Evolutionary conservation across 2,329 filamentous ascomycete species (phyloP), one percentile per base, ranked within the genome.

Genomic region (Monosporascus sp.): DNA sequence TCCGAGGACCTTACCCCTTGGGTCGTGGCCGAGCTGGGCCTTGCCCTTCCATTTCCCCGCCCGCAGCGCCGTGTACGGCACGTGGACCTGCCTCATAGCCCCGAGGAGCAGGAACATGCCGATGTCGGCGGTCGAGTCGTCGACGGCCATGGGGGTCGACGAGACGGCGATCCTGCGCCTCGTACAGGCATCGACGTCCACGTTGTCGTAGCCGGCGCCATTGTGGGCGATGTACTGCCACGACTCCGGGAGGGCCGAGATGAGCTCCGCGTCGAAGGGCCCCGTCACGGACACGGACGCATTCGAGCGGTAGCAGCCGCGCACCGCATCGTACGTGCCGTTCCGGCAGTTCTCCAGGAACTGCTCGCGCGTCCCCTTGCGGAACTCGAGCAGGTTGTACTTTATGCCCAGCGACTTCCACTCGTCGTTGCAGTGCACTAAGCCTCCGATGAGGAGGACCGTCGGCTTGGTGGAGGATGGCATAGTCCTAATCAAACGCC

Each of bases 161-260:
- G 88, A 90, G 36, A 96, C 87, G 42, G 75, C 78, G 58, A 95
- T 79, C 24, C 75, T 74, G 50, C 82, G 83, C 1, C 75, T 74
- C 9, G 83, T 86, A 74, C 89, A 93, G 39, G 87, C 86, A 47
- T 80, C 68, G 8, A 92, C 76, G 68, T 92, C 85, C 57, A 95
- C 77, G 68, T 91, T 86, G 69, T 96, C 90, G 71, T 96, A 96
- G 38, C 91, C 91, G 52, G 90, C 89, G 56, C 89, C 82, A 60
- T 83, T 83, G 66, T 85, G 82, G 62, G 78, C 82, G 58, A 86
- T 71, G 62, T 81, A 86, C 55, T 72, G 73, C 44, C 85, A 68
- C 17, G 73, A 75, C n/a, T 66, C 58, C 5, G 83, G 82, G 20
- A 85, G 68, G 1, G 69, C 76, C 44, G 76, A 68, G 37, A 92